Evolutionary conservation across 2,329 filamentous ascomycete species (phyloP), one percentile per base, ranked within the genome.

Genomic region (Xylaria sp.): DNA sequence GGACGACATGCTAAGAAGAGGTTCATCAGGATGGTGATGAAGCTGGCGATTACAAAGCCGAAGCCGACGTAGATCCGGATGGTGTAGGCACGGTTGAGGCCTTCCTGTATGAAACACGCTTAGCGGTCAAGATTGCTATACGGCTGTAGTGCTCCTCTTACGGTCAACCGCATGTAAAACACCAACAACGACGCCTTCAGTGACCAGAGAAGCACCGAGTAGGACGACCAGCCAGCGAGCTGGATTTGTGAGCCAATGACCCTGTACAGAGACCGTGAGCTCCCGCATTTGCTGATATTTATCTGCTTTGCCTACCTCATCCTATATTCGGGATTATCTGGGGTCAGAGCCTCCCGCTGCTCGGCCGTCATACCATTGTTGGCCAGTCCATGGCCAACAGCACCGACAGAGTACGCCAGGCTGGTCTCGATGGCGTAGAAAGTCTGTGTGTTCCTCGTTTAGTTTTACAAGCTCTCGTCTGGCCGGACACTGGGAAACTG

Each of bases 361-460:
- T 70, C 74, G n/a, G 77, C 74, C 2, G 78, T 80, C 78, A 84
- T 82, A 56, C 73, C 65, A 62, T 81, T 83, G 62, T 83, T 83
- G 44, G 80, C 80, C 3, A 83, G 69, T 0, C 80, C 80, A 39
- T 71, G 70, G 48, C 72, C 78, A 52, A 69, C 71, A 13, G 75
- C 75, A 20, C 77, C 79, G 13, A 81, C 76, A 19, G 71, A 72
- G 62, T 79, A 79, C 18, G 75, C 77, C 11, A 79, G 71, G 16
- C 69, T 73, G 0, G 78, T 76, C 66, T 83, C 78, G 5, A 77
- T 64, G 1, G 73, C 72, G 56, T 83, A 84, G 24, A 83, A 72
- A 8, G 79, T 62, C 78, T 82, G 62, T 51, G 45, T 64, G 19
- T 9, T 24, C 39, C 21, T 18, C 18, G 7, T 44, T 63, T 52